phyloP scores from a whole-genome alignment of 495 filamentous ascomycete genomes.

The Aspergillus ellipticus region DNA sequence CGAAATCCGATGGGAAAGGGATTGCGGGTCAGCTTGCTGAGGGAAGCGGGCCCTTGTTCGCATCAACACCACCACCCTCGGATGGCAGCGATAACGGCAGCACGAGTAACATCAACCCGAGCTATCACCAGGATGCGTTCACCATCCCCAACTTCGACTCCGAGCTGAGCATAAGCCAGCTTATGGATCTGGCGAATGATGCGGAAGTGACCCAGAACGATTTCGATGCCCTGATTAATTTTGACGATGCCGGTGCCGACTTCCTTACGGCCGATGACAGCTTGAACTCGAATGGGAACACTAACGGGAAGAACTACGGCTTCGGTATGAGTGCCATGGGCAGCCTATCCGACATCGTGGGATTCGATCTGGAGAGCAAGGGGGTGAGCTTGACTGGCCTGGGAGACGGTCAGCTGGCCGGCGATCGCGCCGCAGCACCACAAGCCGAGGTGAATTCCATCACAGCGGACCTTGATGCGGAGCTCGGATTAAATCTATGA shows the following conservation, averaged over 20 bases:
- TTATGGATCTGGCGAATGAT: constrained; percentile 47
- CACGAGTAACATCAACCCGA: constrained; percentile 40
- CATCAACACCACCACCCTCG: constrained; percentile 42
- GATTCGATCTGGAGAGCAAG: constrained; percentile 31
- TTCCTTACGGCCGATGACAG: constrained; percentile 33
- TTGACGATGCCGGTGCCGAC: constrained; percentile 41
- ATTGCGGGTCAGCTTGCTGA: constrained; percentile 15
- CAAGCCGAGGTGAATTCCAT: constrained; percentile 13
- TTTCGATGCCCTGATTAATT: constrained; percentile 48
- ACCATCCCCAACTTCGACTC: constrained; percentile 33
- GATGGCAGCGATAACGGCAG: constrained; percentile 46
- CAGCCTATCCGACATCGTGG: constrained; percentile 24
- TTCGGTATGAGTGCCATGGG: constrained; percentile 24
- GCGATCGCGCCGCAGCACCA: constrained; percentile 16
- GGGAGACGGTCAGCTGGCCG: constrained; percentile 9
- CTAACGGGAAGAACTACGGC: constrained; percentile 14
- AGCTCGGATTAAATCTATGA: constrained; percentile 29
- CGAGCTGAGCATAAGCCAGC: constrained; percentile 41
- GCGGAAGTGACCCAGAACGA: constrained; percentile 50
- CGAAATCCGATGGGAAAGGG: constrained; percentile 21
- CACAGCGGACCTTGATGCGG: constrained; percentile 27
- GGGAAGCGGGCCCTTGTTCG: constrained; percentile 25
- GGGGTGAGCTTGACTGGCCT: constrained; percentile 25
- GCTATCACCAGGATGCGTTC: constrained; percentile 29
- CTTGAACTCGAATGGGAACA: constrained; percentile 6